Base-by-base conservation (phyloP, 2,329 filamentous ascomycete genomes). In the Alternaria sp. region DNA sequence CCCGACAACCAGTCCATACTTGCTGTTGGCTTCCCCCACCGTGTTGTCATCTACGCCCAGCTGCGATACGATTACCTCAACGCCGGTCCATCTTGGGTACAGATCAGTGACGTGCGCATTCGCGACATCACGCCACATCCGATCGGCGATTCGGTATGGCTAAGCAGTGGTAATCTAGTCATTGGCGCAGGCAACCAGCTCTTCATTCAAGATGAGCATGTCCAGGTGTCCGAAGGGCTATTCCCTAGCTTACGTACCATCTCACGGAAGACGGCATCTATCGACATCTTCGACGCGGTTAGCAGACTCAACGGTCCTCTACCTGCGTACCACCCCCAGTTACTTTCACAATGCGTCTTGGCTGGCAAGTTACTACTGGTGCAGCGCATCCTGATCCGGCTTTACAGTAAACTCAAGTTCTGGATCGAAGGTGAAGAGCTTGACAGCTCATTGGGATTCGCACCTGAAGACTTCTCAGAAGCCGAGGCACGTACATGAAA, bases 91-190 rank as follows among this genome's bases (percentile, higher is more conserved):
- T 93, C 93, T 0, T 97, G 94, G 94, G 91, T 92, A 1, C 86
- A 91, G 23, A 91, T 97, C 62, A 86, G 92, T 49, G 91, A 97
- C 75, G 92, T 97, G 60, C 89, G 86, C 71, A 94, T 93, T 62
- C 87, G 91, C 65, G 90, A 94, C 62, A 83, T 93, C 40, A 97
- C 93, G 12, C 92, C 93, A 26, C 93, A 97, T 77, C 92, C 93
- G 0, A 97, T 97, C 54, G 94, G 93, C 3, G 94, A 97, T 77
- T 96, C 93, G 1, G 93, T 93, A 15, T 99, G 96, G 96, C 83
- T 97, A 12, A 89, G 90, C 26, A 90, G 92, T 72, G 95, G 94
- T 1, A 90, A 94, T 72, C 85, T 99, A 12, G 90, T 97, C 6
- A 90, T 98, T 59, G 94, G 93, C 1, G 89, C 93, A 8, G 96